Conservation (phyloP, 2,329 filamentous ascomycete species). For the Ilyonectria robusta region DNA sequence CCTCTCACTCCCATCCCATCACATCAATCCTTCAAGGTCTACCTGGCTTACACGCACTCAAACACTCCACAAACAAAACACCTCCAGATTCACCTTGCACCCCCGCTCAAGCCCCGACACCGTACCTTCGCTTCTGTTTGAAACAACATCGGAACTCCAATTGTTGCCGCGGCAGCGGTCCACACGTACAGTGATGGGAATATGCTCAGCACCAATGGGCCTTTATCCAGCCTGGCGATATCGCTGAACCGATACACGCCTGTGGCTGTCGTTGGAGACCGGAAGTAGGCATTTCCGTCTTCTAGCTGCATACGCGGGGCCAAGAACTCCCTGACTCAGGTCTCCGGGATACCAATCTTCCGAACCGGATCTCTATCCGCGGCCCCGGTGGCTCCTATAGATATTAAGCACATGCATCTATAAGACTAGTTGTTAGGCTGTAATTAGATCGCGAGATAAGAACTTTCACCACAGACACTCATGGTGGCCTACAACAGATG, state of each 20-base stretch:
- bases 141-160: conserved; percentile 31
- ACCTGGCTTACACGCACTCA: neutral
- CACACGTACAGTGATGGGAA: conserved; percentile 40
- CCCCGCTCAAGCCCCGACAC: conserved; percentile 21
- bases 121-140: conserved; percentile 26
- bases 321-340: too few species aligned
- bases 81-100: neutral
- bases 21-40: neutral
- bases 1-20: neutral
- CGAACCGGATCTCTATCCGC: too few species aligned
- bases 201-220: conserved; percentile 26
- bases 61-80: neutral
- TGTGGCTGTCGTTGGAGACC: too few species aligned
- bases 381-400: too few species aligned
- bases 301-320: too few species aligned
- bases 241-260: neutral
- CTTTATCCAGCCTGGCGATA: conserved; percentile 16
- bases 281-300: too few species aligned
- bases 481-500: too few species aligned
- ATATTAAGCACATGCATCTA: too few species aligned
- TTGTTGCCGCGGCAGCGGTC: conserved; percentile 25
- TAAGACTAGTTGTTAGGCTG: too few species aligned
- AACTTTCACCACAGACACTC: too few species aligned
- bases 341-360: too few species aligned
- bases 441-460: too few species aligned